These are phyloP conservation scores for Ogataea parapolymorpha DNA, from an alignment of 805 yeast genomes.

Conservation along the genomic window DNA sequence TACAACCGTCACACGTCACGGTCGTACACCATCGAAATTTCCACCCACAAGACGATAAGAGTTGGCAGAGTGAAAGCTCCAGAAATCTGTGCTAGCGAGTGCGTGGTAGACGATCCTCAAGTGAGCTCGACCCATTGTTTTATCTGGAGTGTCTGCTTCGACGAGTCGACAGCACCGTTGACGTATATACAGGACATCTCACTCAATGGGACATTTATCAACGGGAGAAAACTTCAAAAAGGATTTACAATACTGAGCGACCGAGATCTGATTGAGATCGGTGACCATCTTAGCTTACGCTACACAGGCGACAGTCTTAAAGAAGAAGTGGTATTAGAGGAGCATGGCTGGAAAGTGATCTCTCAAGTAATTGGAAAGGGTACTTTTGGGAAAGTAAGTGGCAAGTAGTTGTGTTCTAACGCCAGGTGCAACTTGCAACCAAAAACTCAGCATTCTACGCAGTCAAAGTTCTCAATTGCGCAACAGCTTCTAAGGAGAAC, in stretches of 20 bases:
- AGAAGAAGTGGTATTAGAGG: constrained; percentile 8
- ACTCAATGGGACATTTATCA: constrained; percentile 48
- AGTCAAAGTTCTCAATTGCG: constrained; percentile 38
- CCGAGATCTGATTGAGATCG: constrained; percentile 40
- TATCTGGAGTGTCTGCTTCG: constrained; percentile 40
- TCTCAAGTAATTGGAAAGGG: constrained; percentile 49
- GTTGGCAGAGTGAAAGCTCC: constrained; percentile 42
- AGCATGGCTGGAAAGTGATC: constrained; percentile 41
- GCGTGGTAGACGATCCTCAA: constrained; percentile 35
- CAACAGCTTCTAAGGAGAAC: constrained; percentile 30
- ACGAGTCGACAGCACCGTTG: constrained; percentile 42
- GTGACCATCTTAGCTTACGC: constrained; percentile 24
- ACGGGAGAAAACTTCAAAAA: constrained; percentile 30
- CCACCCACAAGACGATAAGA: constrained; percentile 34
- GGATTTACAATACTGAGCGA: constrained; percentile 32
- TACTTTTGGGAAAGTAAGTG: constrained; percentile 52
- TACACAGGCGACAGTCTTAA: constrained; percentile 15
- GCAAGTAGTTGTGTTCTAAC: background rate
- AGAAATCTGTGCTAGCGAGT: constrained; percentile 16
- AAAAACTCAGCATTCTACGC: constrained; percentile 38
- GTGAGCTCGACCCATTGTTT: constrained; percentile 47
- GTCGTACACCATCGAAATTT: constrained; percentile 10
- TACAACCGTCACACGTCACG: background rate
- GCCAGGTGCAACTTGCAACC: constrained; percentile 33
- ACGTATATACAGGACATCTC: constrained; percentile 50